Percentiles rank a stretch among this genome's conserved stretches.
phyloP scores from a whole-genome alignment of 768 basidiomycete genomes.

The Mycena vulgaris region DNA sequence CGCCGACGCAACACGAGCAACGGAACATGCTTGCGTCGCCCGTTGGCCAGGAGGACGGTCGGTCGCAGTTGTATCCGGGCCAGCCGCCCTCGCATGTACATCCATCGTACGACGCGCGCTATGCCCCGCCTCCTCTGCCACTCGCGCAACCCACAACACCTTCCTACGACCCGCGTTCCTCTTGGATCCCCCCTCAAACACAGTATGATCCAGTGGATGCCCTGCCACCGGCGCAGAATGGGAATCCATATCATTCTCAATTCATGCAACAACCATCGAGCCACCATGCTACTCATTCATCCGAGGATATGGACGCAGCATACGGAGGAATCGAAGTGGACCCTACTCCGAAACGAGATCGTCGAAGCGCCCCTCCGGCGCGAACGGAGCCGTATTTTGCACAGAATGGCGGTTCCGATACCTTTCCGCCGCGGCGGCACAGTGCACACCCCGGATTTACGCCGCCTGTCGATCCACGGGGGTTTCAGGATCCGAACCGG shows the following conservation, averaged over 20 bases:
- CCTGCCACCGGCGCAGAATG: neutral
- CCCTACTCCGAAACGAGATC: slow-evolving; percentile 4
- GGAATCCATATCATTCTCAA: slow-evolving; percentile 6
- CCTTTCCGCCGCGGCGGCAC: slow-evolving; percentile 11
- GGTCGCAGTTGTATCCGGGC: slow-evolving; percentile 1
- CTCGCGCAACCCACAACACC: neutral
- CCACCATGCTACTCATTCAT: slow-evolving; percentile 5
- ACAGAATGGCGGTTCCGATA: neutral
- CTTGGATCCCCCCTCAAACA: slow-evolving; percentile 7
- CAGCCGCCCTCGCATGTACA: slow-evolving; percentile 7
- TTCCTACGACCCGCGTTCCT: neutral
- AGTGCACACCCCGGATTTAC: slow-evolving; percentile 1
- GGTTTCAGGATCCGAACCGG: neutral
- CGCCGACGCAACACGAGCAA: slow-evolving; percentile 2
- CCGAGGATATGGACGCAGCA: slow-evolving; percentile 25
- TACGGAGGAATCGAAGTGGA: slow-evolving; percentile 37
- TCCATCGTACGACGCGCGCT: neutral
- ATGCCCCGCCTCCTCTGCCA: neutral
- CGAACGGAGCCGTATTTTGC: slow-evolving; percentile 9
- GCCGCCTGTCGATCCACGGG: slow-evolving; percentile 14
- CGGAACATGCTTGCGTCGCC: slow-evolving; percentile 1
- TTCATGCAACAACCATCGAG: neutral
- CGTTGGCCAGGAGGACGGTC: neutral
- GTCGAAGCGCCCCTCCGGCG: slow-evolving; percentile 20
- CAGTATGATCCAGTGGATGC: slow-evolving; percentile 30